Evolutionary conservation across 305 asterid genomes (phyloP), one percentile per base, ranked within the genome.

Genomic region (Fraxinus angustifolia): DNA sequence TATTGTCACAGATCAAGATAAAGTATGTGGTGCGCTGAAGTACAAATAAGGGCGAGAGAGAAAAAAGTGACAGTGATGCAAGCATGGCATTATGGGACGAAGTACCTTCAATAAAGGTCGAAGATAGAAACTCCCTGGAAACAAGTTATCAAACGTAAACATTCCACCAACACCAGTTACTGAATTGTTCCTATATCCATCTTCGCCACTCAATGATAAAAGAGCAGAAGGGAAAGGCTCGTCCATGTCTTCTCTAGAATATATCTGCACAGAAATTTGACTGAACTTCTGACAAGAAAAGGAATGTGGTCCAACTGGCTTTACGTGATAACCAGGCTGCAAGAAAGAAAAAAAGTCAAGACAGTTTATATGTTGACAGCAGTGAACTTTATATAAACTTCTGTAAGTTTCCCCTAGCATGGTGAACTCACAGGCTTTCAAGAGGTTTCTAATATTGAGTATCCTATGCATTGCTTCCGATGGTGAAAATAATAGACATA

Each of bases 171-270:
- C 90, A 78, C 94, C 96, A 78, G 97, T 89, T 35, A 91, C 90
- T 45, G 99, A 93, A 85, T 95, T 95, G 88, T 95, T 95, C 84
- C 99, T 91, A 79, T 95, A 95, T 85, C 99, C 99, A 90, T 93
- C 99, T 82, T 95, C 99, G 7, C 99, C 97, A 78, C 99, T 95
- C 90, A 93, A 85, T 42, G 98, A 95, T 86, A 95, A 88, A 82
- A 95, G 94, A 81, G 90, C 94, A 76, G 98, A 90, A 34, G 99
- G 98, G 85, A 91, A 91, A 79, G 91, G 94, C 86, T 91, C 97
- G 8, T 86, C 87, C 84, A 81, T 87, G 82, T 91, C 90, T 85
- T 91, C 97, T 82, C 84, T 86, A 78, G 92, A 90, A 88, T 87
- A 91, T 82, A 95, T 80, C 56, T 88, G 87, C 65, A 95, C 94